Evolutionary conservation across 768 basidiomycete species (phyloP).

Genomic region (Coprinopsis strossmayeri): DNA sequence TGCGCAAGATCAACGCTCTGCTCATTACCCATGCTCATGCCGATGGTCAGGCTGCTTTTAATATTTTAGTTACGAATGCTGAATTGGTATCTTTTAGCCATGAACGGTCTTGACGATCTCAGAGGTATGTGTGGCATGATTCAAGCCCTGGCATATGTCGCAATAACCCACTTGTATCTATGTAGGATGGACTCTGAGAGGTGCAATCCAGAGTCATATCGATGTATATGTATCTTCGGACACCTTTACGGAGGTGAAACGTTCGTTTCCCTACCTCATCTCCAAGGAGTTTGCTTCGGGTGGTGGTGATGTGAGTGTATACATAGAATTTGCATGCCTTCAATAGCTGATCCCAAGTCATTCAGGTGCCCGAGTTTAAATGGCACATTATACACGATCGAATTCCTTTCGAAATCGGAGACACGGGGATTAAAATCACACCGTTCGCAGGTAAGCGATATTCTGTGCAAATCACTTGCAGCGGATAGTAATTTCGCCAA

Average conservation of each 20-base stretch:
- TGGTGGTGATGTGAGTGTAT: constrained; percentile 62
- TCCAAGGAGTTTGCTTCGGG: constrained; percentile 72
- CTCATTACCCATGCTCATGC: constrained; percentile 88
- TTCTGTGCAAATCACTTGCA: too few species aligned
- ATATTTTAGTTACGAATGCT: neutral
- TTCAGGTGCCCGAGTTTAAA: constrained; percentile 74
- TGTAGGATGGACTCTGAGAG: constrained; percentile 66
- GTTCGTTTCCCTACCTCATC: constrained; percentile 79
- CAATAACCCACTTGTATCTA: too few species aligned
- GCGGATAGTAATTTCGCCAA: too few species aligned
- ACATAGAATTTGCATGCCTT: neutral
- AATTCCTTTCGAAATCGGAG: constrained; percentile 58
- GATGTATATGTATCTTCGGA: constrained; percentile 65
- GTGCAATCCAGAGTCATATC: constrained; percentile 61
- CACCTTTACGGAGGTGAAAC: constrained; percentile 61
- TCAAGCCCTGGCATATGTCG: too few species aligned
- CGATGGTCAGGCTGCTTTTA: constrained; percentile 40
- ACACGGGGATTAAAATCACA: constrained; percentile 55
- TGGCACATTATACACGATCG: constrained; percentile 78
- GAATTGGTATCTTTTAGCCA: constrained; percentile 36
- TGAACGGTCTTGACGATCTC: constrained; percentile 87
- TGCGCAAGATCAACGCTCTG: constrained; percentile 51
- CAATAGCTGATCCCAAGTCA: neutral
- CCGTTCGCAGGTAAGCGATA: constrained; percentile 64
- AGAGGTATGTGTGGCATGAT: constrained; percentile 63